A percentile compares a stretch with the other conserved stretches of the same genome.
These are phyloP conservation scores for Coemansia sp. DNA, from an alignment of 192 early-diverging fungal species.

Conservation along the genomic window DNA sequence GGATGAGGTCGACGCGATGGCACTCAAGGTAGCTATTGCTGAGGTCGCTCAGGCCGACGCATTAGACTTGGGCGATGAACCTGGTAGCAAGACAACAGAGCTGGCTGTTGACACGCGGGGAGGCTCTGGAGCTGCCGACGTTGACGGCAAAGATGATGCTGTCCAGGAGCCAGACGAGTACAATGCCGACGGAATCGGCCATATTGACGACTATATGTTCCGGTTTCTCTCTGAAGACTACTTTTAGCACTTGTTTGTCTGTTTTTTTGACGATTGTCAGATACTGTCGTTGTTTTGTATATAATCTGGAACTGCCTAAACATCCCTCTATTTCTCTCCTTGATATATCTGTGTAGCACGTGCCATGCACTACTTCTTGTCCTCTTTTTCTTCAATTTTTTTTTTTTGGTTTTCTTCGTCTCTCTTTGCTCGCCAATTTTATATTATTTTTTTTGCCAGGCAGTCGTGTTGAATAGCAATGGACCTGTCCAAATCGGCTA, in stretches of 20 bases:
- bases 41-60: constrained; percentile 50
- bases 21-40: constrained; percentile 29
- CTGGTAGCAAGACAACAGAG: background rate
- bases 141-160: background rate
- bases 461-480: constrained; percentile 2
- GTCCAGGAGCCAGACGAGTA: constrained; percentile 19
- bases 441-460: background rate
- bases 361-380: background rate
- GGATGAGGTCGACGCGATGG: constrained; percentile 41
- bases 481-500: background rate
- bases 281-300: background rate
- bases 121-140: background rate
- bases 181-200: constrained; percentile 58
- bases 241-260: background rate
- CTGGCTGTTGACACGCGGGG: background rate
- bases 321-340: background rate
- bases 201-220: constrained; percentile 77
- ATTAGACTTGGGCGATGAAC: constrained; percentile 35
- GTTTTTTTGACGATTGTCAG: background rate
- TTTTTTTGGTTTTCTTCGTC: background rate
- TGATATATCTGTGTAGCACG: background rate
- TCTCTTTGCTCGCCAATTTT: background rate
- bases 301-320: background rate
- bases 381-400: constrained; percentile 1
- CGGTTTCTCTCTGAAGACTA: constrained; percentile 49